These are phyloP conservation scores for Echium plantagineum DNA, from an alignment of 257 asterid species.

Conservation along the genomic window DNA sequence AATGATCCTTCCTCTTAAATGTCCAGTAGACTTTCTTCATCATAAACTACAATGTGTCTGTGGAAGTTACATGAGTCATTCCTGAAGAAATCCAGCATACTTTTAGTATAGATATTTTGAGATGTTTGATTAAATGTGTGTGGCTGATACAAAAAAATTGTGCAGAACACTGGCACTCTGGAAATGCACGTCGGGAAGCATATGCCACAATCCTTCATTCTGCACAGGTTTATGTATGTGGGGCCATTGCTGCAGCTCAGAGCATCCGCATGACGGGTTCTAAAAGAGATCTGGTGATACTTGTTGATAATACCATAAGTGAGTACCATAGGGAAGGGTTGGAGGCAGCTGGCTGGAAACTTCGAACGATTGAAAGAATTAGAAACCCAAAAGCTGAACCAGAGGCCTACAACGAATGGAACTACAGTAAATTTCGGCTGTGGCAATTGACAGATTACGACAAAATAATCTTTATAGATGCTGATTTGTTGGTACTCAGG, in stretches of 20 bases:
- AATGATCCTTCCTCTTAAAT: neutral
- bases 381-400: slow-evolving; percentile 82
- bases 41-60: neutral
- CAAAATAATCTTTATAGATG: slow-evolving; percentile 78
- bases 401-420: slow-evolving; percentile 92
- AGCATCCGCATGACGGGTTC: slow-evolving; percentile 90
- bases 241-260: slow-evolving; percentile 94
- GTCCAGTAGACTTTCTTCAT: neutral
- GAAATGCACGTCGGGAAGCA: slow-evolving; percentile 62
- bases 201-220: slow-evolving; percentile 89
- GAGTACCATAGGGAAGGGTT: slow-evolving; percentile 69
- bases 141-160: slow-evolving; percentile 8
- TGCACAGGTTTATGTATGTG: slow-evolving; percentile 79
- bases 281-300: slow-evolving; percentile 80
- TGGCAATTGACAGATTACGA: slow-evolving; percentile 94
- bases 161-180: slow-evolving; percentile 54
- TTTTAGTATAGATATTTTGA: slow-evolving; percentile 5
- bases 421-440: slow-evolving; percentile 82
- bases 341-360: slow-evolving; percentile 85
- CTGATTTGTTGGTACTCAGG: slow-evolving; percentile 59
- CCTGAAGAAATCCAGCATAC: neutral
- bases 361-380: slow-evolving; percentile 63
- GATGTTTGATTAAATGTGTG: neutral
- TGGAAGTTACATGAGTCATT: neutral
- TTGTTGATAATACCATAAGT: slow-evolving; percentile 63